Conservation (phyloP, 2,329 filamentous ascomycete species). For the Colletotrichum sojae region DNA sequence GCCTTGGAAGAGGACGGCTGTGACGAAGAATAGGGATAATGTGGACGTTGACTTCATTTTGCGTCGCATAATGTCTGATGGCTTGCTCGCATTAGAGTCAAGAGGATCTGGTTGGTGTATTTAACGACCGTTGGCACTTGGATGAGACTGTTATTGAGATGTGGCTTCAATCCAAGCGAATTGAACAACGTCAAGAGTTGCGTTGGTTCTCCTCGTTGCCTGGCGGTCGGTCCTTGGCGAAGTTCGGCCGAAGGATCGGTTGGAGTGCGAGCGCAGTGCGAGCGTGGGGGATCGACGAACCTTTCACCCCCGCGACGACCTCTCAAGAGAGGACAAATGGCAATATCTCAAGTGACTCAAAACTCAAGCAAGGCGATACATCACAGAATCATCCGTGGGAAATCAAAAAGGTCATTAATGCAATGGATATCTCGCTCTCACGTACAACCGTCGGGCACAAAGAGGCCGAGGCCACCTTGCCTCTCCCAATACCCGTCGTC, state of each 20-base stretch:
- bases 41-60: constrained; percentile 1
- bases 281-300: too few species aligned
- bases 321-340: not conserved
- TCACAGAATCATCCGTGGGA: not conserved
- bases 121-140: not conserved
- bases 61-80: not conserved
- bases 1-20: not conserved
- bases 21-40: not conserved
- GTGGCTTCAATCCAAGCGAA: not conserved
- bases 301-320: too few species aligned
- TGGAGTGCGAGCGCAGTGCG: not conserved
- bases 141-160: not conserved
- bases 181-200: not conserved
- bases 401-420: constrained; percentile 3
- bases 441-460: constrained; percentile 3
- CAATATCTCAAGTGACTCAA: not conserved
- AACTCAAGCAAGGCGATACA: not conserved
- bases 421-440: constrained; percentile 16
- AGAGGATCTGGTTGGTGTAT: too few species aligned
- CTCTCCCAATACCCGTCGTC: not conserved
- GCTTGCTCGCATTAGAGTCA: not conserved
- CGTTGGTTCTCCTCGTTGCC: not conserved
- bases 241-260: not conserved
- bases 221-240: not conserved
- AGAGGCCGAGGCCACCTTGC: constrained; percentile 20